A percentile compares a stretch with the other conserved stretches of the same genome.
phyloP scores from a whole-genome alignment of 1,139 yeast genomes.

The Meyerozyma guilliermondii region DNA sequence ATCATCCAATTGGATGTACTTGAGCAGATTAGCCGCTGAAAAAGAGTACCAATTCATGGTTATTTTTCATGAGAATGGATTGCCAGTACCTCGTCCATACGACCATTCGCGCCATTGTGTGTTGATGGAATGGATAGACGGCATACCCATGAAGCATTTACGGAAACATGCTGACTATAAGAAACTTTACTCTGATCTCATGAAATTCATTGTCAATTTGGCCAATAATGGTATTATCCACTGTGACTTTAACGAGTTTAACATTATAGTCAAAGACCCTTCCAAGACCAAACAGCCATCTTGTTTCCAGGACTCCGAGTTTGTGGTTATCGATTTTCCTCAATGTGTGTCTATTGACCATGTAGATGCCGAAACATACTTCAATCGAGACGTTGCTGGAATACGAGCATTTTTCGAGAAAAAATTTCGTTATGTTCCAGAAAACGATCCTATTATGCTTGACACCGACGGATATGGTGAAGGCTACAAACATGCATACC shows the following conservation, averaged over 20 bases:
- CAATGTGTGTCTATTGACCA: constrained; percentile 95
- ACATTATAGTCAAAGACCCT: constrained; percentile 74
- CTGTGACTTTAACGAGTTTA: constrained; percentile 96
- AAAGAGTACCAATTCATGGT: constrained; percentile 89
- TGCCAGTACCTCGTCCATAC: constrained; percentile 81
- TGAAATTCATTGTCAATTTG: constrained; percentile 78
- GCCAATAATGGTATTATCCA: constrained; percentile 90
- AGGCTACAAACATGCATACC: constrained; percentile 74
- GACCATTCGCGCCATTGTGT: constrained; percentile 91
- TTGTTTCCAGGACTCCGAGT: constrained; percentile 50
- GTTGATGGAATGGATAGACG: constrained; percentile 86
- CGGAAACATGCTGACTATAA: constrained; percentile 64
- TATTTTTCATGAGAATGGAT: constrained; percentile 66
- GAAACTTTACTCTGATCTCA: constrained; percentile 72
- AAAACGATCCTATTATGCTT: constrained; percentile 57
- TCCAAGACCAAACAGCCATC: constrained; percentile 35
- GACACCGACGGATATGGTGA: constrained; percentile 79
- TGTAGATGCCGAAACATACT: constrained; percentile 78
- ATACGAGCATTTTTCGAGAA: constrained; percentile 75
- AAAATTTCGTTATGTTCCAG: constrained; percentile 71
- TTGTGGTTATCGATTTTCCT: constrained; percentile 94
- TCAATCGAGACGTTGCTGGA: constrained; percentile 90
- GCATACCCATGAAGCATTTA: constrained; percentile 84
- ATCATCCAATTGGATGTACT: constrained; percentile 83
- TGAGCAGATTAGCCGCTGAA: constrained; percentile 85